Evolutionary conservation across 1,284 basidiomycete genomes (phyloP), one percentile per base, ranked within the genome.

Genomic region (Xerocomus tenax): DNA sequence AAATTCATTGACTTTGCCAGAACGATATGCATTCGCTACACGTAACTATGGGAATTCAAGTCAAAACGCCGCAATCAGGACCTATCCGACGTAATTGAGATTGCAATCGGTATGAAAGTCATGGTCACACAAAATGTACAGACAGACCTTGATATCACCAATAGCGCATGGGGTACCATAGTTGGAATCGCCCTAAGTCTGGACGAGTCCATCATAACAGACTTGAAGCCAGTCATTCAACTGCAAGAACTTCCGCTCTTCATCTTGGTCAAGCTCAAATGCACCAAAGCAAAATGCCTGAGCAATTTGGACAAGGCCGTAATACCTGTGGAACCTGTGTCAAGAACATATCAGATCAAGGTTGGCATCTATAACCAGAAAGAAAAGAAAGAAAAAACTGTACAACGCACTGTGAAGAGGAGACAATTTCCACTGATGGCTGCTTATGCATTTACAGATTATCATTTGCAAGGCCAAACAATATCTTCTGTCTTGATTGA

Each of bases 61-160:
- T 19, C 16, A 23, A 13, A 23, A 10, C 12, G 9, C 2, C 38
- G 19, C 3, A 39, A 23, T 5, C 38, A 39, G 38, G 21, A 39
- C 7, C 12, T 39, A 2, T 3, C 21, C 2, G 38, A 19, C 3
- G 5, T 39, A 13, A 15, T 13, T 12, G 15, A 39, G 12, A 5
- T 15, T 25, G 6, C 19, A 23, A 1, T 39, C 21, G 38, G 12
- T 5, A 39, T 39, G 21, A 51, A 40, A 7, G 41, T 47, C 5
- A 51, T 47, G 34, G 41, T 48, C 0, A 51, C 26, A 15, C 15
- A 23, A 1, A 45, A 52, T 2, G 8, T 41, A 0, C 36, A 44
- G 12, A 52, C 46, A 2, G 30, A 52, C 8, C 46, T 52, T 2
- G 25, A 48, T 8, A 52, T 52, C 8, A 52, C 45, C n/a, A 52